These are phyloP conservation scores for Neurospora sp. DNA, from an alignment of 495 filamentous ascomycete genomes.

Conservation along the genomic window DNA sequence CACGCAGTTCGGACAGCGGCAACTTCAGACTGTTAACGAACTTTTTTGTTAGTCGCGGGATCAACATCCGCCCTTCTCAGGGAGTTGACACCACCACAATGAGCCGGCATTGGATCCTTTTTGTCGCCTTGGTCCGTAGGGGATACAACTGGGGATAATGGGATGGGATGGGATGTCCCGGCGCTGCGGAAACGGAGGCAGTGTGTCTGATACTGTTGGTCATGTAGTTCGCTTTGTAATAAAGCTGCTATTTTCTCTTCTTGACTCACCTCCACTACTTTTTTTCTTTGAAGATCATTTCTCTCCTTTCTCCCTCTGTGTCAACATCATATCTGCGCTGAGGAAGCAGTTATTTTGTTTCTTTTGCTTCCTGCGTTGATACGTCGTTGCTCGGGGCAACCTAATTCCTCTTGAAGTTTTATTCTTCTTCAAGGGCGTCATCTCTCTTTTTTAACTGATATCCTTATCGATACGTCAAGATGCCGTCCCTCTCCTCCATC, in stretches of 20 bases:
- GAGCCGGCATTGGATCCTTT: not conserved
- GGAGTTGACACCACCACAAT: not conserved
- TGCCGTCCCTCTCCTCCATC: slow-evolving; percentile 49
- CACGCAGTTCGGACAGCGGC: slow-evolving; percentile 8
- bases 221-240: not conserved
- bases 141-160: not conserved
- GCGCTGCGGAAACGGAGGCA: not conserved
- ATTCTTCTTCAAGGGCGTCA: slow-evolving; percentile 4
- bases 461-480: slow-evolving; percentile 15
- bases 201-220: not conserved
- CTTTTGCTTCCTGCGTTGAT: slow-evolving; percentile 12
- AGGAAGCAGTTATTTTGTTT: not conserved
- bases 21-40: not conserved
- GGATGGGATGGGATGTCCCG: not conserved
- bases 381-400: slow-evolving; percentile 6
- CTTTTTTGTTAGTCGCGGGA: not conserved
- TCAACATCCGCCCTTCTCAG: not conserved
- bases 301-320: not conserved
- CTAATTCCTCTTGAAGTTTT: slow-evolving; percentile 9
- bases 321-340: not conserved
- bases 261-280: not conserved
- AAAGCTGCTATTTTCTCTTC: not conserved
- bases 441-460: not conserved
- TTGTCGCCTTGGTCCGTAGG: not conserved
- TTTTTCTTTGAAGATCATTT: not conserved